Evolutionary conservation across 2,329 filamentous ascomycete species (phyloP).

Genomic region (Colletotrichum liriopes): DNA sequence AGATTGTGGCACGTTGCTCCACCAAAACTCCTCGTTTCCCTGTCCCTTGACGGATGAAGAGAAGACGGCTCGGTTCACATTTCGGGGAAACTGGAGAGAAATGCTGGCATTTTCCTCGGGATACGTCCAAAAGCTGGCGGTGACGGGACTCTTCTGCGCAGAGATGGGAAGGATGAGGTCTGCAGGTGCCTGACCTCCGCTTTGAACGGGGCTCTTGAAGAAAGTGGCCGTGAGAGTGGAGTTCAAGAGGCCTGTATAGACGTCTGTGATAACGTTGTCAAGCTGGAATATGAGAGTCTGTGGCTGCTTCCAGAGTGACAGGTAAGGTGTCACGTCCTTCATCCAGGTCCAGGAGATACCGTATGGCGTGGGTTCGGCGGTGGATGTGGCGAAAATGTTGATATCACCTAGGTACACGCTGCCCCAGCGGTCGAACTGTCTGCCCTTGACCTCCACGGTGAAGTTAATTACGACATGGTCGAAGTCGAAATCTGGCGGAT

Average conservation of each 20-base stretch:
- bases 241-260: constrained; percentile 82
- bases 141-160: constrained; percentile 62
- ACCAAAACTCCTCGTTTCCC: constrained; percentile 87
- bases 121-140: constrained; percentile 78
- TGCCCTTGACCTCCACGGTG: constrained; percentile 79
- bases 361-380: constrained; percentile 77
- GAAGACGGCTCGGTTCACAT: constrained; percentile 80
- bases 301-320: constrained; percentile 76
- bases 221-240: constrained; percentile 82
- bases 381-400: constrained; percentile 87
- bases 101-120: constrained; percentile 74
- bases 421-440: constrained; percentile 84
- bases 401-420: constrained; percentile 82
- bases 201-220: constrained; percentile 65
- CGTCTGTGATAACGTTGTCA: constrained; percentile 78
- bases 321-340: constrained; percentile 84
- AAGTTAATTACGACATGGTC: constrained; percentile 85
- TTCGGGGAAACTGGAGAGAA: constrained; percentile 73
- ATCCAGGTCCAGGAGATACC: constrained; percentile 84
- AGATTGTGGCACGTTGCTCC: constrained; percentile 80
- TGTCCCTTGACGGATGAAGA: constrained; percentile 84
- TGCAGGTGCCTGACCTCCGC: constrained; percentile 63
- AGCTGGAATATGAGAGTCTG: constrained; percentile 88
- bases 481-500: constrained; percentile 78
- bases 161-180: constrained; percentile 80